Percentiles rank a stretch among this genome's conserved stretches.
phyloP scores from a whole-genome alignment of 208 protist genomes.

The Willaertia magna region DNA sequence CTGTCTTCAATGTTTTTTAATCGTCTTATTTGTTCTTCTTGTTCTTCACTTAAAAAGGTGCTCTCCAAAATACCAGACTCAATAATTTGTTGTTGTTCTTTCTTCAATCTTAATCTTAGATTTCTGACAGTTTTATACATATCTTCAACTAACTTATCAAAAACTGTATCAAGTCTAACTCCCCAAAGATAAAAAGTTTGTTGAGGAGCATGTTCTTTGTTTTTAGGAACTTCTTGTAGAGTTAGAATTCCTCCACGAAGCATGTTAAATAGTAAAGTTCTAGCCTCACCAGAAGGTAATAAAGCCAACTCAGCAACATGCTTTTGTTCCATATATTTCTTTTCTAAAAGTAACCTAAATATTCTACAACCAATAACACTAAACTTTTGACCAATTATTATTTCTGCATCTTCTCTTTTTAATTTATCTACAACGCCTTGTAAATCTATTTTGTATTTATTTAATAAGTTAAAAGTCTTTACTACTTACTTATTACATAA shows the following conservation, averaged over 20 bases:
- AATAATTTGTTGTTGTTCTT: not conserved
- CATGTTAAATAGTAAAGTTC: not conserved
- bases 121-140: constrained; percentile 1
- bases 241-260: not conserved
- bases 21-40: not conserved
- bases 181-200: not conserved
- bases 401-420: not conserved
- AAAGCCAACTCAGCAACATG: not conserved
- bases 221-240: not conserved
- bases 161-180: not conserved
- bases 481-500: not conserved
- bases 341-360: not conserved
- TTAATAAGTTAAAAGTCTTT: too few species aligned
- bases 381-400: not conserved
- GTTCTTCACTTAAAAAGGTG: not conserved
- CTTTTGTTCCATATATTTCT: not conserved
- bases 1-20: not conserved
- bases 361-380: not conserved
- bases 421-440: not conserved
- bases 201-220: not conserved
- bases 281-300: not conserved
- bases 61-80: not conserved
- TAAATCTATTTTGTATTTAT: not conserved
- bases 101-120: not conserved
- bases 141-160: not conserved